Percentiles rank a stretch among this genome's conserved stretches.
Conservation (phyloP, 2,329 filamentous ascomycete species). For the Alternaria sp. region DNA sequence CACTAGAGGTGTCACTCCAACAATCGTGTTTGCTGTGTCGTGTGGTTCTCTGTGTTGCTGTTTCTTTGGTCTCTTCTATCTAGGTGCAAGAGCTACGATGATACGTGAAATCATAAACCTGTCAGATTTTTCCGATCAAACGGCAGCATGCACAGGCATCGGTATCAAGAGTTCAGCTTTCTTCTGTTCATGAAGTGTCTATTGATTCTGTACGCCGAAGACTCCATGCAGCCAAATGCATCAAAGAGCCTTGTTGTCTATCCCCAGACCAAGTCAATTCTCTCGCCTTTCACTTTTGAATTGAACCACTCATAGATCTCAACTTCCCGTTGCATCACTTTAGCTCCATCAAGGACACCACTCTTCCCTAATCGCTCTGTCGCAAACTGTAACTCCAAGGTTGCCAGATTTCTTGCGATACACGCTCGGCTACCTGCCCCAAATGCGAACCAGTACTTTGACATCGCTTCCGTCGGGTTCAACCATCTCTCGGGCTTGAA, state of each 20-base stretch:
- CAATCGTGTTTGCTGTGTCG: background rate
- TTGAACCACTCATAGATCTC: slow-evolving; percentile 68
- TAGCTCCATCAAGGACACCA: slow-evolving; percentile 58
- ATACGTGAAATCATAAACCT: background rate
- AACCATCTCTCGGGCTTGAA: slow-evolving; percentile 49
- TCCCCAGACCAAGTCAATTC: slow-evolving; percentile 52
- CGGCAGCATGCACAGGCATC: background rate
- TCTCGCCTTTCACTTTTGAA: slow-evolving; percentile 60
- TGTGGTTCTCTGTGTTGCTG: background rate
- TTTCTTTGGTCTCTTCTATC: background rate
- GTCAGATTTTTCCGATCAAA: background rate
- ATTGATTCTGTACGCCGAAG: background rate
- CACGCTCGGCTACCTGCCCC: slow-evolving; percentile 44
- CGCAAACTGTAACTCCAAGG: slow-evolving; percentile 37
- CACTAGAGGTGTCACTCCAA: background rate
- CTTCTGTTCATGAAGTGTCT: background rate
- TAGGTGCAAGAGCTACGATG: background rate
- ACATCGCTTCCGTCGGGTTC: slow-evolving; percentile 38
- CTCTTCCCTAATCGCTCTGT: slow-evolving; percentile 55
- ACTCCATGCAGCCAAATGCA: background rate
- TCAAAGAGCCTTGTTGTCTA: background rate
- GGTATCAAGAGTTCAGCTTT: background rate
- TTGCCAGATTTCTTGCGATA: slow-evolving; percentile 45
- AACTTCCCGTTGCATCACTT: slow-evolving; percentile 52
- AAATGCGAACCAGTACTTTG: slow-evolving; percentile 45